Conservation (phyloP, 495 filamentous ascomycete genomes). For the Podospora tetraspora region DNA sequence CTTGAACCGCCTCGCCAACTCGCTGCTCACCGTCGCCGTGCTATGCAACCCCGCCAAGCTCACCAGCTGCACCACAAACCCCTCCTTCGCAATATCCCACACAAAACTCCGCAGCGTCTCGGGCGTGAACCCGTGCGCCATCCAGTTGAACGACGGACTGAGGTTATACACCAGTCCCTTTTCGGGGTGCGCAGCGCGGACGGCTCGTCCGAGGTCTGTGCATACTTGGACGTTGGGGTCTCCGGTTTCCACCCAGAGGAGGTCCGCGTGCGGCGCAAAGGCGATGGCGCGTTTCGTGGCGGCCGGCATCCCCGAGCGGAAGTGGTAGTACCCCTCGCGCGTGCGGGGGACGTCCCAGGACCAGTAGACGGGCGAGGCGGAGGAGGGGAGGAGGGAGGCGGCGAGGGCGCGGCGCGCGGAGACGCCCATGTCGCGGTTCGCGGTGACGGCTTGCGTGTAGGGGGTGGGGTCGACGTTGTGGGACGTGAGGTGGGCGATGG, state of each 20-base stretch:
- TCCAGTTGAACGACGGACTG: conserved; percentile 96
- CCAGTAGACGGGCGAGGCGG: conserved; percentile 58
- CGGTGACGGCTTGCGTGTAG: conserved; percentile 48
- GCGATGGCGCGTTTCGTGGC: conserved; percentile 89
- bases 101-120: conserved; percentile 78
- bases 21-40: conserved; percentile 79
- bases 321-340: conserved; percentile 94
- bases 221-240: conserved; percentile 77
- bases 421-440: conserved; percentile 67
- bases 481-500: conserved; percentile 62
- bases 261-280: conserved; percentile 88
- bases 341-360: conserved; percentile 91
- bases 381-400: conserved; percentile 47
- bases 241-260: conserved; percentile 96
- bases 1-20: conserved; percentile 79
- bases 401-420: conserved; percentile 69
- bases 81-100: conserved; percentile 91
- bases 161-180: conserved; percentile 97
- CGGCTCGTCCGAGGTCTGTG: conserved; percentile 64
- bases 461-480: conserved; percentile 52
- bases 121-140: conserved; percentile 83
- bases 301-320: conserved; percentile 76
- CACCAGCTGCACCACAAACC: conserved; percentile 90
- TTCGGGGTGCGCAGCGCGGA: conserved; percentile 57
- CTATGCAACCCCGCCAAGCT: conserved; percentile 86